These are phyloP conservation scores for Danielia oregonensis DNA, from an alignment of 805 yeast species.

Conservation along the genomic window DNA sequence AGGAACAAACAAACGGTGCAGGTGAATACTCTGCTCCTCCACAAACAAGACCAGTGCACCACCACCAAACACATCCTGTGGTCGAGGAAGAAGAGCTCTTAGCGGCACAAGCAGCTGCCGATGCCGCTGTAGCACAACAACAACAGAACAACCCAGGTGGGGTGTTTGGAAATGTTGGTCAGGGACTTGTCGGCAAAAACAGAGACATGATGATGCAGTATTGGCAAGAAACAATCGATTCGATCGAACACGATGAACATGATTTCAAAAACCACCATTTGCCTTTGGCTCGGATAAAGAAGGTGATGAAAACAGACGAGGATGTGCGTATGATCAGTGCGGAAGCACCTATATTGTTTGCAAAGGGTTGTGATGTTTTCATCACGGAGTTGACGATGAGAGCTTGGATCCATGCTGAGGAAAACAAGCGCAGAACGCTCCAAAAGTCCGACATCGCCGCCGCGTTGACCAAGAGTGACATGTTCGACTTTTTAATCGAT, in stretches of 20 bases:
- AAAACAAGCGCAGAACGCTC: slow-evolving; percentile 87
- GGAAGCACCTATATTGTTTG: slow-evolving; percentile 95
- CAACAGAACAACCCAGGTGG: slow-evolving; percentile 47
- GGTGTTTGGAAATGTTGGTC: slow-evolving; percentile 87
- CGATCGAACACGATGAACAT: slow-evolving; percentile 82
- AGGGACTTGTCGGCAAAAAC: slow-evolving; percentile 45
- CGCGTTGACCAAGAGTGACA: slow-evolving; percentile 89
- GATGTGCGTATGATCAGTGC: slow-evolving; percentile 97
- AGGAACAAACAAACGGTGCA: slow-evolving; percentile 15
- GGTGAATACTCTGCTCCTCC: slow-evolving; percentile 8
- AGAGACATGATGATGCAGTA: slow-evolving; percentile 89
- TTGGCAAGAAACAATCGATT: slow-evolving; percentile 96
- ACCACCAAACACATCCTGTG: slow-evolving; percentile 10
- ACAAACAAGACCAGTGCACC: background rate
- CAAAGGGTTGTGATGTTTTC: slow-evolving; percentile 96
- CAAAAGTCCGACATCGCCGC: slow-evolving; percentile 95
- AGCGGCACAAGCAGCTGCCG: slow-evolving; percentile 45
- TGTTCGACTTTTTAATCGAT: slow-evolving; percentile 96
- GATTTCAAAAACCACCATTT: slow-evolving; percentile 92
- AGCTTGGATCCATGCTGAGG: slow-evolving; percentile 99
- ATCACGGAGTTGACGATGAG: slow-evolving; percentile 97
- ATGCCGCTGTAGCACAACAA: slow-evolving; percentile 43
- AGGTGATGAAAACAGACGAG: slow-evolving; percentile 97
- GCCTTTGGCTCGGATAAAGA: slow-evolving; percentile 93
- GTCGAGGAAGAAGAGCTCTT: slow-evolving; percentile 42